These are phyloP conservation scores for Daldinia concentrica DNA, from an alignment of 495 filamentous ascomycete species.

Conservation along the genomic window DNA sequence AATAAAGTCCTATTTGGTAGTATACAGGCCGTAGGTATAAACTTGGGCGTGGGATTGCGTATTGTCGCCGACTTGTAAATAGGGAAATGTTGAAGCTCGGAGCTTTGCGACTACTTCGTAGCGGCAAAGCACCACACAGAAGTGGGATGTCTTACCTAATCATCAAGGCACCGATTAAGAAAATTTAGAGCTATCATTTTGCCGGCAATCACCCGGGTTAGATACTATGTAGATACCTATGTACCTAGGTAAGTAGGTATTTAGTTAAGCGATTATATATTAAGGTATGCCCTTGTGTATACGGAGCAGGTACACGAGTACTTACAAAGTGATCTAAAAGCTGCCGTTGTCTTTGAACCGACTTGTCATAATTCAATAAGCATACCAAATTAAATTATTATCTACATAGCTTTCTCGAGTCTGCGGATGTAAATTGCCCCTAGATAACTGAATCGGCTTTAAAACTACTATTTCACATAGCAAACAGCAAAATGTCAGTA, in stretches of 20 bases:
- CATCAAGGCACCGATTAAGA: background rate
- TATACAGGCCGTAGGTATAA: background rate
- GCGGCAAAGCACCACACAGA: background rate
- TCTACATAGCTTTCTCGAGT: background rate
- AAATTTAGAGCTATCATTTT: conserved; percentile 19
- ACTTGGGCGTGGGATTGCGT: background rate
- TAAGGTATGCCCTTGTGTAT: background rate
- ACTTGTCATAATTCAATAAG: too few species aligned
- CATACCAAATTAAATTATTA: background rate
- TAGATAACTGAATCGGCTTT: too few species aligned
- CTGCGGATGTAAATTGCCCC: background rate
- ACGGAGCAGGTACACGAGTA: too few species aligned
- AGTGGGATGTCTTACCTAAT: conserved; percentile 22
- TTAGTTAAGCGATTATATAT: background rate
- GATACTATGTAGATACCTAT: too few species aligned
- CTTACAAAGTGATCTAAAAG: too few species aligned
- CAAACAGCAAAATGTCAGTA: too few species aligned
- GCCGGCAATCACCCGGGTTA: conserved; percentile 18
- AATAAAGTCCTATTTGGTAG: background rate
- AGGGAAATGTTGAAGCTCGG: conserved; percentile 25
- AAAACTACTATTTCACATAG: too few species aligned
- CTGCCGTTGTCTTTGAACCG: too few species aligned
- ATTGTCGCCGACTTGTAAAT: background rate
- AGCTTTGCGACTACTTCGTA: conserved; percentile 26
- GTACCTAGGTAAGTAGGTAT: conserved; percentile 4